These are phyloP conservation scores for Verbena officinalis DNA, from an alignment of 257 asterid genomes.

Conservation along the genomic window DNA sequence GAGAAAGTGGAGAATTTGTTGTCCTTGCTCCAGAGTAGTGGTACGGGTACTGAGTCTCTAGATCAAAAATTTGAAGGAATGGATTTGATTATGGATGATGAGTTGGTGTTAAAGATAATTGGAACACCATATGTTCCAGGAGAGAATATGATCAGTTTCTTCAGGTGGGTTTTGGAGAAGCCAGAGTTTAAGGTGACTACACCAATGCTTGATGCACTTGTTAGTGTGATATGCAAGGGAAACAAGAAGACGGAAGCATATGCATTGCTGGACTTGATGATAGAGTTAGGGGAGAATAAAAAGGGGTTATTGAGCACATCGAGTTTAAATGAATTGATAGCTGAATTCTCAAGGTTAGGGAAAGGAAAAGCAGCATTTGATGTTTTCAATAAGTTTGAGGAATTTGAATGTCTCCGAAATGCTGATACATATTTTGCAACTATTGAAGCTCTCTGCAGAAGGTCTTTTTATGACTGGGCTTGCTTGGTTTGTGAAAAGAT, in stretches of 20 bases:
- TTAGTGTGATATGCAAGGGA: constrained; percentile 44
- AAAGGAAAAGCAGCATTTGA: constrained; percentile 83
- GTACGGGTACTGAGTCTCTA: constrained; percentile 41
- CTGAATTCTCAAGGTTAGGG: constrained; percentile 62
- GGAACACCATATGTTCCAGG: constrained; percentile 57
- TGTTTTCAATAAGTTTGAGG: constrained; percentile 76
- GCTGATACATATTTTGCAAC: constrained; percentile 71
- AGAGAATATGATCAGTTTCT: constrained; percentile 66
- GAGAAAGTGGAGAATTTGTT: constrained; percentile 62
- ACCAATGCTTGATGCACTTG: constrained; percentile 48
- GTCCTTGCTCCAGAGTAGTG: constrained; percentile 78
- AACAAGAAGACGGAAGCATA: constrained; percentile 48
- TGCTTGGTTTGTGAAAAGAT: constrained; percentile 69
- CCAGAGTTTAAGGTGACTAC: constrained; percentile 43
- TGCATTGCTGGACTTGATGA: constrained; percentile 77
- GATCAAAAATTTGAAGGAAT: constrained; percentile 51
- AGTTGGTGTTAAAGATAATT: constrained; percentile 58
- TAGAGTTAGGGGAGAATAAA: constrained; percentile 56
- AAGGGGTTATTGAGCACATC: constrained; percentile 51
- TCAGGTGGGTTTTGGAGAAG: constrained; percentile 58
- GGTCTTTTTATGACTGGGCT: constrained; percentile 68
- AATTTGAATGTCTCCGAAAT: constrained; percentile 58
- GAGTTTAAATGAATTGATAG: constrained; percentile 59
- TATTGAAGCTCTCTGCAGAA: constrained; percentile 73
- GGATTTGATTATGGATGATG: constrained; percentile 58